Percentiles rank a stretch among this genome's conserved stretches.
Evolutionary conservation across 1,284 basidiomycete species (phyloP).

Genomic region (Microbotryum violaceum): DNA sequence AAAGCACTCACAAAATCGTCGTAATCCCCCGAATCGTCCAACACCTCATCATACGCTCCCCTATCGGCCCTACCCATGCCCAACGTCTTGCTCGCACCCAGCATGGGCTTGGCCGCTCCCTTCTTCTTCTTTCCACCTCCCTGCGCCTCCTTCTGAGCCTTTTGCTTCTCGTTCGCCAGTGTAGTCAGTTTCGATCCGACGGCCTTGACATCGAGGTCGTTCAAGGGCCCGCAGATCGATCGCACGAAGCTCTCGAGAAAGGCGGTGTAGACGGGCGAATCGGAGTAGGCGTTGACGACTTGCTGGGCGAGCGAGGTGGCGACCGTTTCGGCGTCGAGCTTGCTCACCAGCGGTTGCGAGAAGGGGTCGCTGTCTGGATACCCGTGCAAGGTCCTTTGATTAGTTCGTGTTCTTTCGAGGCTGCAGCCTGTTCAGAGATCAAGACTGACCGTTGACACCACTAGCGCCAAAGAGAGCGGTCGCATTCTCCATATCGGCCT

Average conservation of each 20-base stretch:
- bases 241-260: constrained; percentile 77
- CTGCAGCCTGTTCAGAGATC: too few species aligned
- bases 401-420: too few species aligned
- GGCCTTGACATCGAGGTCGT: constrained; percentile 81
- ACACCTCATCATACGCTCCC: constrained; percentile 28
- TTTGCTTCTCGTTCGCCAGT: constrained; percentile 88
- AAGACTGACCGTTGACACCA: constrained; percentile 53
- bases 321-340: constrained; percentile 70
- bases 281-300: constrained; percentile 64
- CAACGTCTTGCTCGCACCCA: constrained; percentile 22
- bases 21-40: constrained; percentile 32
- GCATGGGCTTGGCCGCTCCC: constrained; percentile 24
- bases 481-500: constrained; percentile 74
- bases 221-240: constrained; percentile 62
- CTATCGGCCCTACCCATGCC: constrained; percentile 28
- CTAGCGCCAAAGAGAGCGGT: constrained; percentile 68
- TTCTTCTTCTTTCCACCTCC: constrained; percentile 72
- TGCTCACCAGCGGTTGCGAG: constrained; percentile 55
- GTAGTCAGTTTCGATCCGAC: constrained; percentile 70
- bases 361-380: constrained; percentile 12
- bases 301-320: constrained; percentile 63
- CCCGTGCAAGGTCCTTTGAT: too few species aligned
- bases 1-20: constrained; percentile 33
- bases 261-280: constrained; percentile 67
- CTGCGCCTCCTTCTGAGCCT: constrained; percentile 66